Evolutionary conservation across 2,329 filamentous ascomycete species (phyloP).

Genomic region (Lecanoromycetidae sp.): DNA sequence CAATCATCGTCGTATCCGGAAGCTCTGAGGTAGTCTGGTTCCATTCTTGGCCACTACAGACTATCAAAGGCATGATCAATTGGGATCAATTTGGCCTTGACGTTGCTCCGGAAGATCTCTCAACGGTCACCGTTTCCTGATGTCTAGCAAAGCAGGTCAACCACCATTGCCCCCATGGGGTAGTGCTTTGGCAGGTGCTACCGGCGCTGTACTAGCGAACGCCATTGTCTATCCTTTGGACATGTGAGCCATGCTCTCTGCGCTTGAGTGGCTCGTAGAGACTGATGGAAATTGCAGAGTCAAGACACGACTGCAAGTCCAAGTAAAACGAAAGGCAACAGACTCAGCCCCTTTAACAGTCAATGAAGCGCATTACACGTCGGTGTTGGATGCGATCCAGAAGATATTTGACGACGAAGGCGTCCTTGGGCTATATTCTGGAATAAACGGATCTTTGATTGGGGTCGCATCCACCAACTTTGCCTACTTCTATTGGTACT

Average conservation of each 20-base stretch:
- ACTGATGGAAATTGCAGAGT: constrained; percentile 45
- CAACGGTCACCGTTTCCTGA: too few relatives aligned
- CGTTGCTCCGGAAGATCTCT: too few relatives aligned
- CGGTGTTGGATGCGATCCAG: constrained; percentile 74
- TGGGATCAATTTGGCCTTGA: too few relatives aligned
- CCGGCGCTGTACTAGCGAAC: constrained; percentile 88
- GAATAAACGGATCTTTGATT: constrained; percentile 72
- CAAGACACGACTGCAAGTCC: constrained; percentile 91
- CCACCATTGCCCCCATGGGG: constrained; percentile 77
- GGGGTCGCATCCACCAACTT: constrained; percentile 97
- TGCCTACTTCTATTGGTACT: constrained; percentile 99
- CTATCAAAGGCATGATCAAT: too few relatives aligned
- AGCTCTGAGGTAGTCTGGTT: too few relatives aligned
- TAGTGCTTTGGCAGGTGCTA: constrained; percentile 79
- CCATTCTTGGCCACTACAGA: too few relatives aligned
- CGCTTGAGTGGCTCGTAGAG: not conserved
- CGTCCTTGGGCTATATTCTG: constrained; percentile 69
- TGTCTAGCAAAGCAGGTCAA: constrained; percentile 51
- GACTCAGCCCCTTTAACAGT: constrained; percentile 32
- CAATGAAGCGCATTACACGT: constrained; percentile 63
- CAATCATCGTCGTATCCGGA: too few relatives aligned
- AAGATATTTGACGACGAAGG: constrained; percentile 78
- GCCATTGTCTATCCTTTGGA: constrained; percentile 91
- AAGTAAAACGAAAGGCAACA: constrained; percentile 56
- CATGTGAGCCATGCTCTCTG: constrained; percentile 51